These are phyloP conservation scores for Boletus pseudo-olivaceus DNA, from an alignment of 768 basidiomycete genomes.

Conservation along the genomic window DNA sequence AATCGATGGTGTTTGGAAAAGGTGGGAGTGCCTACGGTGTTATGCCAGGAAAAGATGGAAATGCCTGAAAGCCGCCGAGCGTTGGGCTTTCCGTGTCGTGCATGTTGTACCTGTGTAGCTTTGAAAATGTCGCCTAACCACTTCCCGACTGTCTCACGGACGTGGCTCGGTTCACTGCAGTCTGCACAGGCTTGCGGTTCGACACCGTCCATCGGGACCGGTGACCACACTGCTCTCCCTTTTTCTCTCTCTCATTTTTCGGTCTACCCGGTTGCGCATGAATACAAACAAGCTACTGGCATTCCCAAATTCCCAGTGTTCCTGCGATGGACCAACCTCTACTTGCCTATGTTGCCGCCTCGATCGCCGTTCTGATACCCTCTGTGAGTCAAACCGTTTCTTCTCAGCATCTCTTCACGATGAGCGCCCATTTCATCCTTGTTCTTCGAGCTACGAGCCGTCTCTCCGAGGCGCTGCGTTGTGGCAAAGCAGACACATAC, in stretches of 20 bases:
- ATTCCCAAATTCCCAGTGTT: not conserved
- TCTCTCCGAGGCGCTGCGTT: constrained; percentile 46
- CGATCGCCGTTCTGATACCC: constrained; percentile 21
- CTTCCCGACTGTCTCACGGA: constrained; percentile 3
- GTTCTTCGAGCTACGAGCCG: constrained; percentile 82
- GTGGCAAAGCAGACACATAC: constrained; percentile 60
- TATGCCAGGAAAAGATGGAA: too few species aligned
- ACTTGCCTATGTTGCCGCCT: constrained; percentile 22
- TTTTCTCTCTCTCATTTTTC: not conserved
- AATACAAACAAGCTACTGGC: not conserved
- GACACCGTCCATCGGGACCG: not conserved
- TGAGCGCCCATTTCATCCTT: constrained; percentile 81
- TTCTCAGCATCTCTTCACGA: constrained; percentile 32
- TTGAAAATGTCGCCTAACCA: too few species aligned
- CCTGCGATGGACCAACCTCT: constrained; percentile 25
- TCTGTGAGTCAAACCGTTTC: constrained; percentile 24
- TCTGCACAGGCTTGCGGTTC: not conserved
- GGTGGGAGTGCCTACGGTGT: too few species aligned
- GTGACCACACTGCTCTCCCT: not conserved
- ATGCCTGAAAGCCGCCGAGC: too few species aligned
- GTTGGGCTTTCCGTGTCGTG: too few species aligned
- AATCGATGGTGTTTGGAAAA: too few species aligned
- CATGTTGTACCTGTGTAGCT: too few species aligned
- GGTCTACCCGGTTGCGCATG: constrained; percentile 1
- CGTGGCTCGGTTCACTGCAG: not conserved